Percentiles rank a stretch among this genome's conserved stretches.
These are phyloP conservation scores for Didymella exigua DNA, from an alignment of 2,329 filamentous ascomycete genomes.

Conservation along the genomic window DNA sequence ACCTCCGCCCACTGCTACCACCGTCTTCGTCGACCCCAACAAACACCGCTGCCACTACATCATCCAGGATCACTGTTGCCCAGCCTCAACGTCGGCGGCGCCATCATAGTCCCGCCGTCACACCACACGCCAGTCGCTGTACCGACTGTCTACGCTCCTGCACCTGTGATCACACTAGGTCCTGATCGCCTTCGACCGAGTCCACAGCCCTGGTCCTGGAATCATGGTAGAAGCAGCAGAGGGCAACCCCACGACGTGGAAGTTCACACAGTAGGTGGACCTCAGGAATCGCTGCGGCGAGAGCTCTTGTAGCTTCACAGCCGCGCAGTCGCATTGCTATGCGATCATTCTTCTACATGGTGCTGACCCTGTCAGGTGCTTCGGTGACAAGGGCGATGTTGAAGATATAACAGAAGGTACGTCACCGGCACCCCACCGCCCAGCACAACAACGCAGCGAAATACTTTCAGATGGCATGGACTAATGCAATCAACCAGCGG, in stretches of 20 bases:
- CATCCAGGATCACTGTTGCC: conserved; percentile 32
- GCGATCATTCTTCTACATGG: conserved; percentile 1
- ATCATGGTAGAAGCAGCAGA: conserved; percentile 98
- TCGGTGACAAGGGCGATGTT: conserved; percentile 99
- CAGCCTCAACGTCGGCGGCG: conserved; percentile 41
- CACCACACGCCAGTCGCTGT: conserved; percentile 20
- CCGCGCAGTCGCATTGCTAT: conserved; percentile 3
- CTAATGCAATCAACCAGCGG: conserved; percentile 59
- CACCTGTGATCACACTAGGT: conserved; percentile 15
- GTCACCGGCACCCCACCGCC: conserved; percentile 22
- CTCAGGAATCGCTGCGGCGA: not conserved
- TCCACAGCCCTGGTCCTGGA: conserved; percentile 25
- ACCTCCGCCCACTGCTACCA: conserved; percentile 19
- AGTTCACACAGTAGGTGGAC: conserved; percentile 91
- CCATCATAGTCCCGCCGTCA: conserved; percentile 25
- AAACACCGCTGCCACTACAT: conserved; percentile 37
- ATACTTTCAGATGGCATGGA: conserved; percentile 7
- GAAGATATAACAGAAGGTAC: conserved; percentile 97
- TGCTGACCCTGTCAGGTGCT: conserved; percentile 71
- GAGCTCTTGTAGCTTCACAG: not conserved
- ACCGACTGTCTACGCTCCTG: conserved; percentile 15
- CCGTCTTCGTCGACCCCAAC: conserved; percentile 29
- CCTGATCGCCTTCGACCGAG: conserved; percentile 24
- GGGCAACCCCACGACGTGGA: conserved; percentile 94
- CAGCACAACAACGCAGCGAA: not conserved